These are phyloP conservation scores for Ilex aquifolium DNA, from an alignment of 257 asterid genomes.

Conservation along the genomic window DNA sequence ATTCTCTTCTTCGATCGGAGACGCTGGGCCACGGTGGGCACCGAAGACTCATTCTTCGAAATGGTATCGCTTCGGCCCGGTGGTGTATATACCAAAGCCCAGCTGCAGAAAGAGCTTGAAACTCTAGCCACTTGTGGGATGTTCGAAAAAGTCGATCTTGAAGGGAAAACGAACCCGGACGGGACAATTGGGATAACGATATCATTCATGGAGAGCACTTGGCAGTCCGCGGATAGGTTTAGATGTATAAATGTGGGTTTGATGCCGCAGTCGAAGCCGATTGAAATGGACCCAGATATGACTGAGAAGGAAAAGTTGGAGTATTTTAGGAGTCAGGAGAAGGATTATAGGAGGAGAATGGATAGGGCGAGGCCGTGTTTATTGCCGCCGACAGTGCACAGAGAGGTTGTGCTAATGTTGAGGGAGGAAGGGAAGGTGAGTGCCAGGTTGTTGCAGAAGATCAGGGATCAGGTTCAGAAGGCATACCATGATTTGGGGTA, in stretches of 20 bases:
- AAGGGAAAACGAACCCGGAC: conserved; percentile 74
- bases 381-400: conserved; percentile 62
- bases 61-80: conserved; percentile 89
- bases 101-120: conserved; percentile 85
- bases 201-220: conserved; percentile 77
- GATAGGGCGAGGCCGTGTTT: conserved; percentile 77
- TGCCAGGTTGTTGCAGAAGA: conserved; percentile 89
- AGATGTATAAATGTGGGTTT: conserved; percentile 89
- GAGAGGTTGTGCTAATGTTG: conserved; percentile 69
- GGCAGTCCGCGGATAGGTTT: conserved; percentile 83
- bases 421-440: conserved; percentile 71
- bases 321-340: conserved; percentile 56
- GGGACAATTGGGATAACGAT: conserved; percentile 66
- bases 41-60: conserved; percentile 91
- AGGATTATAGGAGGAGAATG: conserved; percentile 78
- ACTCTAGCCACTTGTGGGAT: conserved; percentile 82
- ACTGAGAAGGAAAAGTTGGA: conserved; percentile 81
- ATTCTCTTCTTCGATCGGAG: conserved; percentile 66
- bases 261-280: conserved; percentile 77
- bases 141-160: conserved; percentile 91
- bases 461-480: conserved; percentile 90
- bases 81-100: conserved; percentile 78
- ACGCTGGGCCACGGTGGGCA: conserved; percentile 52
- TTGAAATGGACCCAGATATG: conserved; percentile 95
- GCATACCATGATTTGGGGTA: conserved; percentile 96